Evolutionary conservation across 768 basidiomycete genomes (phyloP).

Genomic region (Russula emetica): DNA sequence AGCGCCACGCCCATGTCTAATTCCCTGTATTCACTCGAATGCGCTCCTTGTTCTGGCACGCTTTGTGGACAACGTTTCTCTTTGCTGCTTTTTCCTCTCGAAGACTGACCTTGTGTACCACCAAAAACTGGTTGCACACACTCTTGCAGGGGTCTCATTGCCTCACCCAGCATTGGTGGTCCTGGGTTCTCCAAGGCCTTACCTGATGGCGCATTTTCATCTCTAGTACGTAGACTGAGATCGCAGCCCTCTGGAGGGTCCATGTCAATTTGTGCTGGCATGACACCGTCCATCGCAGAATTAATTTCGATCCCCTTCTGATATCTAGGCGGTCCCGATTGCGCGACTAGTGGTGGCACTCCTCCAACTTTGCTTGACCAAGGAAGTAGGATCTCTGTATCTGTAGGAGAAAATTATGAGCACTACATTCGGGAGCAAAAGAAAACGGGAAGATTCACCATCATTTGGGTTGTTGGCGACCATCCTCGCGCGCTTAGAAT

Average conservation of each 20-base stretch:
- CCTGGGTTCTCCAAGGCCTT: not conserved
- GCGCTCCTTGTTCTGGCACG: not conserved
- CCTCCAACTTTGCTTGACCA: slow-evolving; percentile 3
- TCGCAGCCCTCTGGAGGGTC: not conserved
- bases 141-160: not conserved
- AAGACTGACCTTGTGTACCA: not conserved
- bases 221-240: not conserved
- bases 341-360: not conserved
- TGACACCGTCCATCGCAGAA: not conserved
- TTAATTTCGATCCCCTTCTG: not conserved
- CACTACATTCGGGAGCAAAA: not conserved
- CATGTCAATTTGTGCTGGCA: not conserved
- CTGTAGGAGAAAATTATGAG: not conserved
- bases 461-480: not conserved
- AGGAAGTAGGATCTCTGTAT: not conserved
- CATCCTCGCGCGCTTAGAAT: slow-evolving; percentile 1
- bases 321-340: not conserved
- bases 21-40: not conserved
- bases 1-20: not conserved
- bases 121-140: not conserved
- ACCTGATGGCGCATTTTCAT: not conserved
- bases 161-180: not conserved
- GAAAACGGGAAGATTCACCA: not conserved
- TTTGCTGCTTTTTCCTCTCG: too few relatives aligned
- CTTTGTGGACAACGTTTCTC: not conserved